These are phyloP conservation scores for Kwoniella heveanensis DNA, from an alignment of 768 basidiomycete species.

Conservation along the genomic window DNA sequence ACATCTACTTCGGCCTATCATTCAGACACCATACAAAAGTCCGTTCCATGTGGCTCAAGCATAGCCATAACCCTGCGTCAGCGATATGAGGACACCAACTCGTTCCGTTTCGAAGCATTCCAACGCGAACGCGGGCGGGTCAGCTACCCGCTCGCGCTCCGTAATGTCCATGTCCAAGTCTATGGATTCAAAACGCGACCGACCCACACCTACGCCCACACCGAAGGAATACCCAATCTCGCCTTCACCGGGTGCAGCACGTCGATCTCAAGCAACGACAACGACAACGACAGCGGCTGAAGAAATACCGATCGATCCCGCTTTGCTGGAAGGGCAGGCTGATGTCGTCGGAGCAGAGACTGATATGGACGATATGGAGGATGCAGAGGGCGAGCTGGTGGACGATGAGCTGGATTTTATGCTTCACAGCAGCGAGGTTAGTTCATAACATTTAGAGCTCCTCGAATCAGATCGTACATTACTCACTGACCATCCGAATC, in stretches of 20 bases:
- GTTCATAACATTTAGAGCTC: too few relatives aligned
- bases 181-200: neutral
- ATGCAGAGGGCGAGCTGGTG: conserved; percentile 37
- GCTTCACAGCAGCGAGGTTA: conserved; percentile 1
- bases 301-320: conserved; percentile 36
- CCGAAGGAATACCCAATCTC: neutral
- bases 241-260: neutral
- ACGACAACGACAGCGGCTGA: neutral
- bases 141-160: conserved; percentile 3
- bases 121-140: neutral
- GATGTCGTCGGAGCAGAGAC: neutral
- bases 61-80: too few relatives aligned
- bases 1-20: too few relatives aligned
- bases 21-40: too few relatives aligned
- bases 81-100: conserved; percentile 31
- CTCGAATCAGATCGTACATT: too few relatives aligned
- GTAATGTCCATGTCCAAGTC: neutral
- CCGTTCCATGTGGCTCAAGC: too few relatives aligned
- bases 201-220: conserved; percentile 12
- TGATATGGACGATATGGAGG: conserved; percentile 29
- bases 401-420: conserved; percentile 30
- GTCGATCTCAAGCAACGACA: neutral
- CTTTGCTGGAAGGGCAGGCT: conserved; percentile 15
- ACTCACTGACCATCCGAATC: too few relatives aligned
- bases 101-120: conserved; percentile 15